A percentile compares a stretch with the other conserved stretches of the same genome.
Conservation (phyloP, 2,329 filamentous ascomycete species). For the Pseudopyricularia cyperi region DNA sequence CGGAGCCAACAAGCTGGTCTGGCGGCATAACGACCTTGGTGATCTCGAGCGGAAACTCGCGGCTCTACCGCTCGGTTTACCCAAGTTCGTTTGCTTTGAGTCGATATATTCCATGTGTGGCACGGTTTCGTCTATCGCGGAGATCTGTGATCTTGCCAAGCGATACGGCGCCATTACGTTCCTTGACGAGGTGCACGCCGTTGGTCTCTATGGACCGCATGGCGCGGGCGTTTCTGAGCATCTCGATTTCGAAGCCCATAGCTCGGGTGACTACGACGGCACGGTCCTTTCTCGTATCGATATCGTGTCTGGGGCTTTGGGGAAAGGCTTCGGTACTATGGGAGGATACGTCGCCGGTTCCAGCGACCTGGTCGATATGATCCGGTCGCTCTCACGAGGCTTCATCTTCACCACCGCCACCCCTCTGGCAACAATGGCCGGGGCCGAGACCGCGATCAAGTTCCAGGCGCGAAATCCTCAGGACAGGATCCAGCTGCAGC, state of each 20-base stretch:
- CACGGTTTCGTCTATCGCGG: slow-evolving; percentile 87
- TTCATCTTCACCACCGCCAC: slow-evolving; percentile 25
- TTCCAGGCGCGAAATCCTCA: slow-evolving; percentile 79
- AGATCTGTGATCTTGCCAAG: slow-evolving; percentile 89
- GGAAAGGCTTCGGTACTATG: slow-evolving; percentile 95
- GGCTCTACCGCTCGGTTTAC: slow-evolving; percentile 67
- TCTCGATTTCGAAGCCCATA: slow-evolving; percentile 82
- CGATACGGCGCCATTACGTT: slow-evolving; percentile 98
- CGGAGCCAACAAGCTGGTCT: slow-evolving; percentile 91
- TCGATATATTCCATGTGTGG: slow-evolving; percentile 99
- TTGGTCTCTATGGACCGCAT: slow-evolving; percentile 96
- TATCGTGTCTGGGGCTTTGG: slow-evolving; percentile 93
- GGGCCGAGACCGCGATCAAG: slow-evolving; percentile 80
- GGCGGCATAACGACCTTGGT: slow-evolving; percentile 91
- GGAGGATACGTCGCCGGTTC: slow-evolving; percentile 96
- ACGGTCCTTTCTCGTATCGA: slow-evolving; percentile 93
- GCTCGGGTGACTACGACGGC: slow-evolving; percentile 58
- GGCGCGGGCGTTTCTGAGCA: slow-evolving; percentile 96
- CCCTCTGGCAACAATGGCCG: slow-evolving; percentile 93
- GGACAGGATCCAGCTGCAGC: slow-evolving; percentile 83
- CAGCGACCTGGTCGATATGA: slow-evolving; percentile 65
- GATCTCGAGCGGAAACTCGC: slow-evolving; percentile 90
- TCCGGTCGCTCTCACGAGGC: neutral
- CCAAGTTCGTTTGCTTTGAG: slow-evolving; percentile 98
- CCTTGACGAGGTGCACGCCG: slow-evolving; percentile 94